Evolutionary conservation across 371 early-diverging fungal species (phyloP), one percentile per base, ranked within the genome.

Genomic region (Mucor mucedo): DNA sequence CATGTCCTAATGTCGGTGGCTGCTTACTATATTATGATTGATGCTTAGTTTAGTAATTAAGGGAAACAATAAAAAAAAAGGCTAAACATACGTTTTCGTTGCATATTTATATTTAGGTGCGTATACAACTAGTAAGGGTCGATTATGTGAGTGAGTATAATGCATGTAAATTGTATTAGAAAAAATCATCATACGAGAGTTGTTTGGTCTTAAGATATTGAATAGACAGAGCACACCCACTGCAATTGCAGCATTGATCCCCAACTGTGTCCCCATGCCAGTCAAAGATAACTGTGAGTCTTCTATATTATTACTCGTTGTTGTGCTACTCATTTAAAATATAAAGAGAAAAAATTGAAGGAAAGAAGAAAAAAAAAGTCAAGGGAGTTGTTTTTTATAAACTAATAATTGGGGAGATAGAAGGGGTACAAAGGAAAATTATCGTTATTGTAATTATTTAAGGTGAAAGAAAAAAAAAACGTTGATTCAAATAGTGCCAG

Each of bases 21-120:
- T 47, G 47, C 9, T 47, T 47, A 16, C 47, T 47, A 21, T 47
- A 50, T 44, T 27, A 11, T 39, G 21, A 14, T 40, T 6, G 5
- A 1, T 28, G 33, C 9, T 3, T 4, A 5, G 35, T 50, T 47
- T 10, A 59, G 2, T 6, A 41, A 4, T 35, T 27, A 9, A 32
- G 47, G n/a, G 21, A 8, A 44, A 44, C 13, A n/a, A 16, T 44
- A 14, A n/a, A 44, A 44, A n/a, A 44, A 44, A 44, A 21, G 21
- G 21, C 21, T 21, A 0, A 44, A 60, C 75, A 71, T 80, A 80
- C 82, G 70, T 69, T 60, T 75, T 68, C 6, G 66, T 66, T 7
- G 82, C 71, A 52, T 77, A 73, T 63, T 80, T 79, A 56, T 76
- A 76, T 47, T 78, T 77, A 28, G 75, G 79, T 55, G 77, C 84